Base-by-base conservation (phyloP, 129 eudicot genomes). In the Centella asiatica region DNA sequence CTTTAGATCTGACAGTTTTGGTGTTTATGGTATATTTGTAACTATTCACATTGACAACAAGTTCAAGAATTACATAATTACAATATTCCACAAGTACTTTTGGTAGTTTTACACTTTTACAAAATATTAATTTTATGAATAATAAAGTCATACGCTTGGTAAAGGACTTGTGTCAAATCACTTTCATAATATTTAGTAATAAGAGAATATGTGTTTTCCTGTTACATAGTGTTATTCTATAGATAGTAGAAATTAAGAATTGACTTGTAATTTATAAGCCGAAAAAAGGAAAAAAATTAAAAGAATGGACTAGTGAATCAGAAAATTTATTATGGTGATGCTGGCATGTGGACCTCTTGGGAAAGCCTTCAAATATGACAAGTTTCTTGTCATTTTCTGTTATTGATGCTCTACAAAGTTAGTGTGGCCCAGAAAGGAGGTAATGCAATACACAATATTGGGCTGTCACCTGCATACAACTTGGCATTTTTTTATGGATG, bases 1-100 rank as follows among this genome's bases (percentile, higher is more conserved):
- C 42, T 49, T 48, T 62, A 19, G 28, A 68, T 51, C 40, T 44
- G 32, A 62, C 67, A 67, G 73, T 23, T 23, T 61, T 62, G 49
- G 2, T 3, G 24, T 49, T 49, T 49, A 25, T 8, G 24, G 2
- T 49, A 7, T n/a, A n/a, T 5, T 20, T 8, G 10, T n/a, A 20
- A 8, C 3, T 10, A 19, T 7, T 18, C 6, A 5, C n/a, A n/a
- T n/a, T n/a, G n/a, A n/a, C n/a, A n/a, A n/a, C n/a, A n/a, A n/a
- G n/a, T n/a, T n/a, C n/a, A n/a, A n/a, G n/a, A n/a, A n/a, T n/a
- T n/a, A n/a, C n/a, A n/a, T n/a, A n/a, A n/a, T n/a, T n/a, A n/a
- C n/a, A n/a, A n/a, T n/a, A n/a, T n/a, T n/a, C n/a, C n/a, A n/a
- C n/a, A n/a, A n/a, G n/a, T n/a, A n/a, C n/a, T n/a, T n/a, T n/a